Base-by-base conservation (phyloP, 148 eudicot species). In the Linanthus parryae region DNA sequence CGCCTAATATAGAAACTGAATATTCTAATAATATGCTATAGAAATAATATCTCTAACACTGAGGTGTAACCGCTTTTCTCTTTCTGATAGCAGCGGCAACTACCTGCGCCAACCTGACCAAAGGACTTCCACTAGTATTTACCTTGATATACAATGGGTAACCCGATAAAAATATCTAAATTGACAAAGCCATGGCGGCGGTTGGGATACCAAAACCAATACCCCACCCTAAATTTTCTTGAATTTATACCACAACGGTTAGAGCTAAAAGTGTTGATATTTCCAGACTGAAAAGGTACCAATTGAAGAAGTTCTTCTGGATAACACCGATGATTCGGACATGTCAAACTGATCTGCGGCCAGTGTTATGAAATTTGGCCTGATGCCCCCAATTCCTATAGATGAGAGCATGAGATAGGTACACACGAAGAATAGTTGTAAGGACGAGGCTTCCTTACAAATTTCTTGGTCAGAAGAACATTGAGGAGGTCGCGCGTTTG, bases 301-400 rank as follows among this genome's bases (percentile, higher is more conserved):
- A 77, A 21, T 74, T 81, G 70, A 77, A 81, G 65, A 77, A 77
- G 25, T 81, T 81, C 77, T 60, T 3, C 68, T 52, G 3, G 68
- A 4, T 10, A 64, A 68, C 5, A 48, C 57, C 38, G 61, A 66
- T 11, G 59, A 6, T 54, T 57, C 71, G 31, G 36, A 48, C 83
- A 74, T 77, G 73, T 74, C 83, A 10, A 81, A 53, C 25, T 81
- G 87, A 43, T 77, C 81, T 0, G 87, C 87, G 14, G 87, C 87
- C 50, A 81, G 77, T 1, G 83, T 74, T 14, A 77, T 60, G 2
- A 81, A 74, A 25, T 77, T 71, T 8, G 87, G 87, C 55, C 73
- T 38, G 15, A 77, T 54, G 13, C 83, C 87, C 7, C 83, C 87
- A 0, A 74, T 41, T 6, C 87, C 87, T 0, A 81, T 10, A 11